Base-by-base conservation (phyloP, 1,284 basidiomycete species). In the Tilletia horrida region DNA sequence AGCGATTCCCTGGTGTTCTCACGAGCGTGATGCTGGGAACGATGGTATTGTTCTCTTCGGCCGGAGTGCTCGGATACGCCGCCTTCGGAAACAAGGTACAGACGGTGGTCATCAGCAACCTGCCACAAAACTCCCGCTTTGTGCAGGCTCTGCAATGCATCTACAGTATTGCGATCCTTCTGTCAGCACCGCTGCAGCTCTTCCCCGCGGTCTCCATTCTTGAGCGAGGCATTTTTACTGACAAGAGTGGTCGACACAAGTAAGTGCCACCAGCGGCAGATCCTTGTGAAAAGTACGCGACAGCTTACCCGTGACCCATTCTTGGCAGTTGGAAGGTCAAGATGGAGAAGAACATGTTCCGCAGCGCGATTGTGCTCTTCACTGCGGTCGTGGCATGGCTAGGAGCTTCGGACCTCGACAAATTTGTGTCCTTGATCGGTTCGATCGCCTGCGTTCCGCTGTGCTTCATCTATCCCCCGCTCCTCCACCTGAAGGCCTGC, bases 201-300 rank as follows among this genome's bases (percentile, higher is more conserved):
- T 97, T 98, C 90, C 95, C 95, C 0, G 96, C 94, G 0, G 89
- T 97, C 4, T 88, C 93, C 57, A 97, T 99, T 81, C 88, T 98
- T 84, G 96, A 99, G 85, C 95, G 95, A 76, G 94, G 92, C 1
- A 80, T 98, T n/a, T 97, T 98, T 82, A 87, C 43, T 18, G 74
- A 88, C 64, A 76, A 82, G 66, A 88, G 88, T 64, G 96, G 93
- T 76, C 96, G 97, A 71, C 92, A 92, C 82, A 85, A 88, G 91
- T 78, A 91, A 91, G 81, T 91, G 8, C 62, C 52, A 21, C 27
- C 48, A 9, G 13, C 63, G 21, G 35, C 18, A 18, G 11, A 40
- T 62, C 9, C 29, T 13, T 18, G 11, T 31, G 31, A 14, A n/a
- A 47, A 25, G 13, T 23, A 52, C 21, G n/a, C 11, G 9, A 2